Base-by-base conservation (phyloP, 140 eudicot species). In the Cichorium intybus region DNA sequence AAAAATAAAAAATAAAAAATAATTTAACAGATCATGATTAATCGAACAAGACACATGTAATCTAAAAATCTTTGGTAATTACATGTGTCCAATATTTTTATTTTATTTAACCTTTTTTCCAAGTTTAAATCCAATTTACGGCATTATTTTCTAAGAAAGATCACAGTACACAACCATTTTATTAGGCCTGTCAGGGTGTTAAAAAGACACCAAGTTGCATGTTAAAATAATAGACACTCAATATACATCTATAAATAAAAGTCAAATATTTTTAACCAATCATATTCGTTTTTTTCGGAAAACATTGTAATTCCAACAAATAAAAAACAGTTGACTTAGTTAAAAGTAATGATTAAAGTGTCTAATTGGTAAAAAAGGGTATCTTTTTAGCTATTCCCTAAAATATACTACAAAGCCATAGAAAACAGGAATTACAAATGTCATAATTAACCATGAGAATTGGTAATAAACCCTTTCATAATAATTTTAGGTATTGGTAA, bases 361-460 rank as follows among this genome's bases (percentile, higher is more conserved):
- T n/a, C n/a, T n/a, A n/a, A n/a, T n/a, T n/a, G n/a, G n/a, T n/a
- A n/a, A n/a, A n/a, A n/a, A n/a, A n/a, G n/a, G n/a, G n/a, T n/a
- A n/a, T n/a, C n/a, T n/a, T n/a, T n/a, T n/a, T n/a, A n/a, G n/a
- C n/a, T n/a, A n/a, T n/a, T n/a, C n/a, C n/a, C n/a, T 47, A 21
- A 70, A 59, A 70, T 28, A 59, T 52, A 18, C 35, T 47, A 66
- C 33, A 70, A 31, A 23, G 31, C 50, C 49, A 66, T 66, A 43
- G 61, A 66, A 66, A 66, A 66, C 54, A 10, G 72, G 12, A 35
- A 35, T 21, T 34, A 5, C 18, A 60, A 48, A 64, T 62, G 66
- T 17, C 72, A 66, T 68, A 43, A 56, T 68, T 41, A 39, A 63
- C 74, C 31, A 68, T 68, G n/a, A n/a, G n/a, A n/a, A n/a, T n/a